Base-by-base conservation (phyloP, 1,284 basidiomycete species). In the Cutaneotrichosporon sp. region DNA sequence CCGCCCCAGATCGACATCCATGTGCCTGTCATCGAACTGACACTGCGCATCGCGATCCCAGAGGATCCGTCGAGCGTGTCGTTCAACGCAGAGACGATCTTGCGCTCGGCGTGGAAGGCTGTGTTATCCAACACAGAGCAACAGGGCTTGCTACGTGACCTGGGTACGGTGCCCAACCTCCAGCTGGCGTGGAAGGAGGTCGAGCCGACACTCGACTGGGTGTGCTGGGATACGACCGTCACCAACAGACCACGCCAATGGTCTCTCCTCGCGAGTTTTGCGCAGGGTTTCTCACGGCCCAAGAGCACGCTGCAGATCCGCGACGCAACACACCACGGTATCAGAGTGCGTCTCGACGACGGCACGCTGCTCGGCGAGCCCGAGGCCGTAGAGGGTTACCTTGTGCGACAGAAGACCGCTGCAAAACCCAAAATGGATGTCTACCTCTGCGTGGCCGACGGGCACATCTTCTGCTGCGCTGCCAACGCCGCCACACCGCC, bases 151-250 rank as follows among this genome's bases (percentile, higher is more conserved):
- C 9, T 73, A 3, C 36, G 61, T 10, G 69, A 74, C n/a, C 58
- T 64, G 1, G 68, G 64, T 1, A 61, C 66, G 10, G 55, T 60
- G 2, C 64, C 72, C 13, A 69, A 70, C 22, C 57, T 78, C 4
- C 69, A 73, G n/a, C 65, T 80, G 49, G 77, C 72, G 9, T 81
- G 80, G 80, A 75, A 75, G 61, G 57, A 62, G 7, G 40, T 51
- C 2, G 73, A 73, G 51, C 74, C 75, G 10, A 60, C 59, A 21
- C 66, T 81, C n/a, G 78, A 81, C 61, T 81, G 80, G 80, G 60
- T 81, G 9, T 72, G 72, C 13, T 73, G 73, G 50, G 60, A 65
- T 9, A 71, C 68, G 21, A 77, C 76, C 0, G 72, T 77, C 1
- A 70, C 76, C 7, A 72, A 73, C 14, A 67, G 65, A 50, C 61